These are phyloP conservation scores for Evernia prunastri DNA, from an alignment of 495 filamentous ascomycete genomes.

Conservation along the genomic window DNA sequence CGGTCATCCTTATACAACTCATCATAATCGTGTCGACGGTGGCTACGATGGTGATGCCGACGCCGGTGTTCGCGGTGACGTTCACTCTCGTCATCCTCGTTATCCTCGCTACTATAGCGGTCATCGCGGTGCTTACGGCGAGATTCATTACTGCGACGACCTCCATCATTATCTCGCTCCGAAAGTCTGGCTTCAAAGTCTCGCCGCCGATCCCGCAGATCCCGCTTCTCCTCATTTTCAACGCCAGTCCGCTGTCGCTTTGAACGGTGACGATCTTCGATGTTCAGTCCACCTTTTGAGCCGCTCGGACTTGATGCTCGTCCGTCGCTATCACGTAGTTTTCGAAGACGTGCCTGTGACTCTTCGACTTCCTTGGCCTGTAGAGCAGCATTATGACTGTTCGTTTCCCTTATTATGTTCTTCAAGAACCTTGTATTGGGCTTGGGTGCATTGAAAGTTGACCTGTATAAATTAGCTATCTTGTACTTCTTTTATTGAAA, in stretches of 20 bases:
- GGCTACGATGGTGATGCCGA: slow-evolving; percentile 23
- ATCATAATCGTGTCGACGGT: slow-evolving; percentile 20
- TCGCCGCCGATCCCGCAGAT: slow-evolving; percentile 16
- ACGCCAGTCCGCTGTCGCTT: slow-evolving; percentile 29
- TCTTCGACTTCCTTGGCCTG: slow-evolving; percentile 72
- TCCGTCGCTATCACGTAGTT: slow-evolving; percentile 38
- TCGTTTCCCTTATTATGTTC: slow-evolving; percentile 82
- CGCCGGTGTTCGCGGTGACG: slow-evolving; percentile 21
- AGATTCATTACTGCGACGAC: slow-evolving; percentile 1
- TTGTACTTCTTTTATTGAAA: slow-evolving; percentile 13
- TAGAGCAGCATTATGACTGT: slow-evolving; percentile 82
- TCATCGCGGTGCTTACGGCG: slow-evolving; percentile 15
- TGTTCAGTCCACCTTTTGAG: slow-evolving; percentile 9
- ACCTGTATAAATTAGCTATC: slow-evolving; percentile 30
- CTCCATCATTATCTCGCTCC: slow-evolving; percentile 16
- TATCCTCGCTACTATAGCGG: slow-evolving; percentile 19
- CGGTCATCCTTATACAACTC: slow-evolving; percentile 13
- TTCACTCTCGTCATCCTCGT: slow-evolving; percentile 22
- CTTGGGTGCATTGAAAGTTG: slow-evolving; percentile 64
- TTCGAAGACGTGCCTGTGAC: slow-evolving; percentile 49
- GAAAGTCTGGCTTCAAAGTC: slow-evolving; percentile 10
- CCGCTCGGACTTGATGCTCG: slow-evolving; percentile 14
- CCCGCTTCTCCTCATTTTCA: slow-evolving; percentile 15
- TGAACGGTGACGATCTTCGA: slow-evolving; percentile 13
- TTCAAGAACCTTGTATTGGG: slow-evolving; percentile 86